Base-by-base conservation (phyloP, 2,329 filamentous ascomycete species). In the Plectosphaerella plurivora region DNA sequence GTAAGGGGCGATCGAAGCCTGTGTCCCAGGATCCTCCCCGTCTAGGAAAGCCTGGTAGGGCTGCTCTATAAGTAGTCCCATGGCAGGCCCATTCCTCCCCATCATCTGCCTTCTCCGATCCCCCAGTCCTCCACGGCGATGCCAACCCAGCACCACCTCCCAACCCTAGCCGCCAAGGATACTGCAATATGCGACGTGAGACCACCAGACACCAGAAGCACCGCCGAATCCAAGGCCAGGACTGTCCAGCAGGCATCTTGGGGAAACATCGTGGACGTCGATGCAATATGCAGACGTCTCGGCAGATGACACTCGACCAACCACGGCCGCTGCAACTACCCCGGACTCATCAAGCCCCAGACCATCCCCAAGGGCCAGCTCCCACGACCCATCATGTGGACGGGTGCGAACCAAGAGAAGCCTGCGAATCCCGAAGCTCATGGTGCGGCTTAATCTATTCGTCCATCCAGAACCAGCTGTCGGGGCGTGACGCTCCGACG, bases 401-500 rank as follows among this genome's bases (percentile, higher is more conserved):
- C n/a, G n/a, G 10, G 16, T 44, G n/a, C 41, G 18, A 18, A 8
- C 16, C 41, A 44, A 44, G 18, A 18, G 18, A 9, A 44, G 4
- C 7, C 14, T 18, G 18, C 18, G 41, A 20, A 44, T n/a, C 41
- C 16, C n/a, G 18, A 18, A 44, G 41, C n/a, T 4, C 16, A 7
- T 20, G 18, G 41, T 8, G 41, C n/a, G 41, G 28, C n/a, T 44
- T 44, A 44, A 44, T 44, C 16, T 44, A 44, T 46, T 52, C 52
- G 15, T 25, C 35, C 49, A 45, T 46, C 49, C 49, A 41, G 37
- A 53, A 41, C 15, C 46, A 49, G 41, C 10, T 11, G 16, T n/a
- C 47, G 33, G 33, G 47, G 15, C 20, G 12, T 36, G 28, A 20
- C 16, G 8, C 16, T 44, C 41, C 41, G 20, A 18, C 33, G 22